phyloP scores from a whole-genome alignment of 345 rosid genomes.

The Noccaea caerulescens region DNA sequence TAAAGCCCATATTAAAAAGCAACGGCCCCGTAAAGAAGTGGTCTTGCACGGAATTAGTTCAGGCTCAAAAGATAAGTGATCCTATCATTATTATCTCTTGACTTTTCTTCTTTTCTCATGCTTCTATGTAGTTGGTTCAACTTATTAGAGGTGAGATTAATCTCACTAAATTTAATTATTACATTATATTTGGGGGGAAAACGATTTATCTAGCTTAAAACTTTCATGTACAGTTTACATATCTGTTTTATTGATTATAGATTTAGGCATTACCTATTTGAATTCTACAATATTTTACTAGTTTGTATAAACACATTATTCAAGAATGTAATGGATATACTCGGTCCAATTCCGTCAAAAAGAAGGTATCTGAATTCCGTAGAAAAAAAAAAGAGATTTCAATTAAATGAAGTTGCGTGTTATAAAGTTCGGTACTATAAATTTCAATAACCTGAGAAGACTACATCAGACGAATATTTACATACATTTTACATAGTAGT shows the following conservation, averaged over 20 bases:
- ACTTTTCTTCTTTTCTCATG: not conserved
- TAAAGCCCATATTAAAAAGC: too few relatives aligned
- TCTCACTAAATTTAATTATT: not conserved
- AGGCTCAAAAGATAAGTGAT: not conserved
- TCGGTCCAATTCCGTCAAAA: constrained; percentile 20
- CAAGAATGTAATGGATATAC: constrained; percentile 17
- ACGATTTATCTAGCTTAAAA: not conserved
- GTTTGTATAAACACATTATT: constrained; percentile 4
- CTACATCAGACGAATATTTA: constrained; percentile 37
- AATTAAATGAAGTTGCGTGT: constrained; percentile 23
- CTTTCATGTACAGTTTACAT: not conserved
- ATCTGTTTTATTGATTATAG: not conserved
- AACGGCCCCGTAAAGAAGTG: too few relatives aligned
- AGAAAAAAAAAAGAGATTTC: not conserved
- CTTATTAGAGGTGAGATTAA: not conserved
- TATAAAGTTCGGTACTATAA: not conserved
- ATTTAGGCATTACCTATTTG: not conserved
- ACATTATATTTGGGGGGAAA: not conserved
- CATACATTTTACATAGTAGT: constrained; percentile 12
- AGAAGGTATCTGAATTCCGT: not conserved
- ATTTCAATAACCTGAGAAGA: constrained; percentile 7
- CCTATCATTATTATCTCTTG: not conserved
- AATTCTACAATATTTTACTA: not conserved
- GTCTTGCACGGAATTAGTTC: not conserved
- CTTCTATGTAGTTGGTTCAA: not conserved